Conservation (phyloP, 2,329 filamentous ascomycete genomes). For the Phaeosphaeriaceae sp. region DNA sequence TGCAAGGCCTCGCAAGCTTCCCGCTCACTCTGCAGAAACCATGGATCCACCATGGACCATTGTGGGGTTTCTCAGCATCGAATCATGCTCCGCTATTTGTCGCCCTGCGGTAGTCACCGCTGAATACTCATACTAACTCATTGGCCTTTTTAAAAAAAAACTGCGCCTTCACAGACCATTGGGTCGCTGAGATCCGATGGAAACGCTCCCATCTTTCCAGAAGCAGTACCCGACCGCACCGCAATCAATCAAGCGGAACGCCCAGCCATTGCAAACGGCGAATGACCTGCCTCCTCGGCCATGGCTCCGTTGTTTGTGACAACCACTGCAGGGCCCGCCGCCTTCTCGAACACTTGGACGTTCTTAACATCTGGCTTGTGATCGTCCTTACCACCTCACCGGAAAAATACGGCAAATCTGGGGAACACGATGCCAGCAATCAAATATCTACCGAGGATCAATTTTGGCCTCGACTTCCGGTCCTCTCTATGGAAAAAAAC, state of each 20-base stretch:
- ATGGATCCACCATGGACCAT: too few relatives aligned
- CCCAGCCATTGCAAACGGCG: slow-evolving; percentile 1
- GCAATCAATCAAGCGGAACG: slow-evolving; percentile 15
- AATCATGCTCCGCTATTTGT: neutral
- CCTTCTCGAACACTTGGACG: slow-evolving; percentile 1
- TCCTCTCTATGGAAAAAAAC: slow-evolving; percentile 4
- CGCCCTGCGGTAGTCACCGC: slow-evolving; percentile 11
- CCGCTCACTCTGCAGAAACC: too few relatives aligned
- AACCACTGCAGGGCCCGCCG: slow-evolving; percentile 35
- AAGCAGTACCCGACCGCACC: slow-evolving; percentile 28
- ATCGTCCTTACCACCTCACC: slow-evolving; percentile 8
- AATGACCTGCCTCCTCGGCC: slow-evolving; percentile 12
- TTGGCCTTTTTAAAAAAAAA: slow-evolving; percentile 7
- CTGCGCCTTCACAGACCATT: slow-evolving; percentile 1
- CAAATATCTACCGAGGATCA: neutral
- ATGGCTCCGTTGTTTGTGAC: slow-evolving; percentile 4
- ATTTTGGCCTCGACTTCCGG: neutral
- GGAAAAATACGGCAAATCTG: slow-evolving; percentile 20
- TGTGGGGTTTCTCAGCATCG: too few relatives aligned
- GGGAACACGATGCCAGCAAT: slow-evolving; percentile 12
- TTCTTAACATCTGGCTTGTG: slow-evolving; percentile 10
- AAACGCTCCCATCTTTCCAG: slow-evolving; percentile 20
- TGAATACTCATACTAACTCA: slow-evolving; percentile 3
- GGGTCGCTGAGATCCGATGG: slow-evolving; percentile 12
- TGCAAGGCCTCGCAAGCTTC: slow-evolving; percentile 20